These are phyloP conservation scores for Phascolomyces articulosus DNA, from an alignment of 371 early-diverging fungal genomes.

Conservation along the genomic window DNA sequence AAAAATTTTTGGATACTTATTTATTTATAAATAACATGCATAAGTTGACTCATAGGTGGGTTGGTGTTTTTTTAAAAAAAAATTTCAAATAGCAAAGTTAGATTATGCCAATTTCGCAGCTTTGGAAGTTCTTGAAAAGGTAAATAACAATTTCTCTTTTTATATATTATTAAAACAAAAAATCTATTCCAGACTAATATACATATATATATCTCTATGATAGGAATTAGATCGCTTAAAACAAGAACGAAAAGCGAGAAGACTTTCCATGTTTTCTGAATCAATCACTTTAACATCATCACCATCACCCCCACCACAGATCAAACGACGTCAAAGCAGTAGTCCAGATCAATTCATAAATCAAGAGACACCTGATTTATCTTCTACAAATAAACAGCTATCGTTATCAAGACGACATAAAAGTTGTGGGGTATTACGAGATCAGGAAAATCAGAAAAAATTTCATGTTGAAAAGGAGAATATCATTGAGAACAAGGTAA, in stretches of 20 bases:
- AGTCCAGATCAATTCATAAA: not conserved
- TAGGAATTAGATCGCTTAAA: conserved; percentile 11
- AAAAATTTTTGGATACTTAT: no score
- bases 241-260: conserved; percentile 5
- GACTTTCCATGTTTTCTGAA: not conserved
- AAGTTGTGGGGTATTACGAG: no score
- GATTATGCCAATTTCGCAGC: conserved; percentile 3
- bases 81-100: not conserved
- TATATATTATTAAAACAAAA: not conserved
- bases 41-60: no score
- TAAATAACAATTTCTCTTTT: not conserved
- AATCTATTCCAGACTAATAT: not conserved
- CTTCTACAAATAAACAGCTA: not conserved
- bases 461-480: no score
- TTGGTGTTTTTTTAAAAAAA: not conserved
- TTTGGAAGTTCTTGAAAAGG: conserved; percentile 1
- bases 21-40: not conserved
- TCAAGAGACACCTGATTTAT: no score
- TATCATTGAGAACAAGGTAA: no score
- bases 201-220: not conserved
- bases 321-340: not conserved
- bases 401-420: no score
- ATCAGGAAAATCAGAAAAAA: no score
- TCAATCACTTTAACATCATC: not conserved
- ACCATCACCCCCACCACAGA: not conserved